Conservation (phyloP, 495 filamentous ascomycete species). For the Poronia punctata region DNA sequence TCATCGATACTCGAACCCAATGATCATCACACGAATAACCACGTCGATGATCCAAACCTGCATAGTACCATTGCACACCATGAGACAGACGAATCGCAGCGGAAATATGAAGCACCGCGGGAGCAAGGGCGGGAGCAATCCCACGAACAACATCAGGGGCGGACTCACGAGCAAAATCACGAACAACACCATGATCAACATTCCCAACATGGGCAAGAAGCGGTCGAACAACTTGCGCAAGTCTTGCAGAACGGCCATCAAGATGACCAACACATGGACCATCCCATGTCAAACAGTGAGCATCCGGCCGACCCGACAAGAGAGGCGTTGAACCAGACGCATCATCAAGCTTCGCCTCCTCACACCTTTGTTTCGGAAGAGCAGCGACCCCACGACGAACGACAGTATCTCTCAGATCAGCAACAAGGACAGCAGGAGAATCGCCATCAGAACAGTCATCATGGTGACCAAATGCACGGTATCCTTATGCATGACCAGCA, state of each 20-base stretch:
- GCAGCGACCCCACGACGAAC: conserved; percentile 4
- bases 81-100: conserved; percentile 12
- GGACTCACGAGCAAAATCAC: conserved; percentile 10
- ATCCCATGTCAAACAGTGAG: conserved; percentile 10
- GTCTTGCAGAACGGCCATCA: conserved; percentile 19
- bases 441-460: too few species aligned
- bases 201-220: conserved; percentile 1
- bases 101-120: conserved; percentile 4
- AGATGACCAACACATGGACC: conserved; percentile 13
- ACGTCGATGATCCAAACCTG: conserved; percentile 17
- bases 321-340: not conserved
- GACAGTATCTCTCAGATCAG: conserved; percentile 16
- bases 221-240: conserved; percentile 18
- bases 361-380: conserved; percentile 2
- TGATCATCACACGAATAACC: conserved; percentile 5
- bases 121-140: too few species aligned
- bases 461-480: conserved; percentile 19
- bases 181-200: conserved; percentile 11
- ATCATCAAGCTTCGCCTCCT: conserved; percentile 5
- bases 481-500: conserved; percentile 23
- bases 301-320: conserved; percentile 11
- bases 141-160: conserved; percentile 10
- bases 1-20: conserved; percentile 12
- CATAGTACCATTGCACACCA: conserved; percentile 15
- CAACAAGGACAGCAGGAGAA: conserved; percentile 11